Evolutionary conservation across 2,329 filamentous ascomycete genomes (phyloP), one percentile per base, ranked within the genome.

Genomic region (Celoporthe dispersa): DNA sequence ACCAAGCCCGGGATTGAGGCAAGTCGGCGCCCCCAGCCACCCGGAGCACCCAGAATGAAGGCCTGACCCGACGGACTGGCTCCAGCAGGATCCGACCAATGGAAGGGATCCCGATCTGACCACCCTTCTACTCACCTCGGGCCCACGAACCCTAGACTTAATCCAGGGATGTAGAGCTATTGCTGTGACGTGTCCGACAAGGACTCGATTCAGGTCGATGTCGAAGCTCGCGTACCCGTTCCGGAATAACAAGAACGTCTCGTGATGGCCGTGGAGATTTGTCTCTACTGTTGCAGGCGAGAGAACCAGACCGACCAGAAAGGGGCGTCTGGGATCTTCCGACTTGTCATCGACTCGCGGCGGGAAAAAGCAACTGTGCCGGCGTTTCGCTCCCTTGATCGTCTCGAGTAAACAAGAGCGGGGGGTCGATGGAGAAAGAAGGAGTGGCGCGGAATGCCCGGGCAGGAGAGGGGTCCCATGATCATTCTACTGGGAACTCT

Each of bases 61-160:
- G 53, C 16, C 41, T 51, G 66, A 62, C 66, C 66, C 66, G 66
- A 67, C 66, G 61, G 28, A 51, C 12, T 62, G 66, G 66, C 31
- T 67, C 66, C 51, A 60, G 22, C 62, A 51, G 57, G 60, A 53
- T 25, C 14, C 19, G n/a, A 39, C 66, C 66, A 67, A 61, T 62
- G 31, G 25, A 48, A 2, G n/a, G 28, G 25, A 41, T 41, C 31
- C 19, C 37, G 14, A 11, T 67, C 37, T 66, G 65, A 61, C 53
- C 53, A 60, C 41, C 41, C 55, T 61, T 16, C 31, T 61, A 39
- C 37, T 28, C 25, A 39, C 37, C 41, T 44, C 57, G 33, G 28
- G 41, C 6, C 53, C 16, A 67, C 41, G 64, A 9, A 57, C 44
- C 25, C 55, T 31, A n/a, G 35, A 44, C 25, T 35, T 37, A 33